Evolutionary conservation across 495 filamentous ascomycete species (phyloP), one percentile per base, ranked within the genome.

Genomic region (Trichoderma orchidacearum): DNA sequence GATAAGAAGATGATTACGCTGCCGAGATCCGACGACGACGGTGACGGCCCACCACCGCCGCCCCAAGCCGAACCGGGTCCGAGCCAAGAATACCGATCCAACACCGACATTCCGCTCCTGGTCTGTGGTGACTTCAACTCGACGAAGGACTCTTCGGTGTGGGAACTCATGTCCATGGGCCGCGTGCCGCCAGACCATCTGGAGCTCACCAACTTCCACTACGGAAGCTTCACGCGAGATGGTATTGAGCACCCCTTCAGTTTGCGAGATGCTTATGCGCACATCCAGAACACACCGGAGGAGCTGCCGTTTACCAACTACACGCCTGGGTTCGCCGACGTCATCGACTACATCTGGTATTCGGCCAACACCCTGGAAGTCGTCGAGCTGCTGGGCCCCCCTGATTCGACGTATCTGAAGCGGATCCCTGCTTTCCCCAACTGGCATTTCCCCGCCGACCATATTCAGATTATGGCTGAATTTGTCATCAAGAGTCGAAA

Each of bases 321-420:
- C 70, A 94, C 90, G 12, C 91, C 93, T 4, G 80, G 80, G 30
- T 98, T 96, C 75, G 83, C 79, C 23, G 90, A 86, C 36, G 87
- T 95, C 53, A 85, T 98, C 58, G 93, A 98, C 67, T 97, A 97
- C 68, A 87, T 97, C 64, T 97, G 89, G 90, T 98, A 90, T 72
- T 88, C 88, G 53, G 89, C 89, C 41, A 97, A 95, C 67, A 81
- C 89, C 29, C 76, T 98, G 41, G 87, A 94, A 65, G 85, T 95
- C 30, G 86, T 88, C 31, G 86, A 83, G 36, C 69, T 98, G 56
- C 86, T 98, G 9, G 94, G 93, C 6, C 84, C 92, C 34, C 88
- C 96, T 11, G 94, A 98, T 69, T 81, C 82, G 64, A 83, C 93
- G 12, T 95, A 97, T 69, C 83, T 98, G 56, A 84, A 85, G 61